Percentiles rank a stretch among this genome's conserved stretches.
Evolutionary conservation across 2,329 filamentous ascomycete species (phyloP).

Genomic region (Penicillium polonicum): DNA sequence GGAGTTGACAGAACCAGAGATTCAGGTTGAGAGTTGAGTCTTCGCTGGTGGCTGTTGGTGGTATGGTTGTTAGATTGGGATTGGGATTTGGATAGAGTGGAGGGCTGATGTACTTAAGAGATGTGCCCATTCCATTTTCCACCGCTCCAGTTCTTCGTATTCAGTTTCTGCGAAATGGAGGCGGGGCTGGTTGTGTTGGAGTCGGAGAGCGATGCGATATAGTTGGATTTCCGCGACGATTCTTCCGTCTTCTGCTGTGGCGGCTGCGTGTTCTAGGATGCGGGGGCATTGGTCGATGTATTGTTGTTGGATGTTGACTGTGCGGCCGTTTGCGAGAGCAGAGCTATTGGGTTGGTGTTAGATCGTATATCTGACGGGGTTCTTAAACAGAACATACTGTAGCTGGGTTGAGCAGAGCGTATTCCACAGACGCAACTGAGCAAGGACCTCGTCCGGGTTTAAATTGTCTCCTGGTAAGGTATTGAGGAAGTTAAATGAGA

Average conservation of each 20-base stretch:
- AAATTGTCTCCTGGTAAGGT: constrained; percentile 20
- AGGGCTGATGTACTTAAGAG: constrained; percentile 27
- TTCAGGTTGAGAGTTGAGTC: constrained; percentile 35
- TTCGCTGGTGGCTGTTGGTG: constrained; percentile 25
- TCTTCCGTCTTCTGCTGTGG: constrained; percentile 32
- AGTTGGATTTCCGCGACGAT: constrained; percentile 36
- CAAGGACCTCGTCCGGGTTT: constrained; percentile 31
- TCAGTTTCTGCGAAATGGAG: constrained; percentile 29
- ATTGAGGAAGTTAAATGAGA: constrained; percentile 23
- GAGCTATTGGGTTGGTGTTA: constrained; percentile 22
- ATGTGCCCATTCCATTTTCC: constrained; percentile 38
- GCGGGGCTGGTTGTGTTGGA: constrained; percentile 28
- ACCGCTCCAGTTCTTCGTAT: constrained; percentile 36
- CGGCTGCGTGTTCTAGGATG: constrained; percentile 32
- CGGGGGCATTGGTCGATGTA: constrained; percentile 33
- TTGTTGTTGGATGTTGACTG: constrained; percentile 30
- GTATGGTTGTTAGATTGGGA: neutral
- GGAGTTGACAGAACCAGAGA: constrained; percentile 38
- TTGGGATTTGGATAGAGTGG: neutral
- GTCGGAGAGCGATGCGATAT: constrained; percentile 30
- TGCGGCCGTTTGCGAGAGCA: constrained; percentile 34
- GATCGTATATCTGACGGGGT: neutral
- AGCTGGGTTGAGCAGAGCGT: constrained; percentile 35
- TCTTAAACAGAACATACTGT: constrained; percentile 25
- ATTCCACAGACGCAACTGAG: constrained; percentile 37